phyloP scores from a whole-genome alignment of 192 early-diverging fungal species.

The Umbelopsis vinacea region DNA sequence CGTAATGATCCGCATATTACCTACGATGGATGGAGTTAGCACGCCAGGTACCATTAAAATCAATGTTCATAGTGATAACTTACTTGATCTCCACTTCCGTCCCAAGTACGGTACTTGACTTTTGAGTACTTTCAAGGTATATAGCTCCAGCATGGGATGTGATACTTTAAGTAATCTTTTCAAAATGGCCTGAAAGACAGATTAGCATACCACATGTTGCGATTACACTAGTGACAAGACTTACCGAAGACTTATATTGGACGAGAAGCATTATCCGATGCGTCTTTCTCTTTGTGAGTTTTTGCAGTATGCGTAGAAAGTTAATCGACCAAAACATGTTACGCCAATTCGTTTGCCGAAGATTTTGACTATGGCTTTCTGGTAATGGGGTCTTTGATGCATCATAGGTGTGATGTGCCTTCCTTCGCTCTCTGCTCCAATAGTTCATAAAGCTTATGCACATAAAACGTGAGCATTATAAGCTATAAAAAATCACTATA shows the following conservation, averaged over 20 bases:
- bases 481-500: not conserved
- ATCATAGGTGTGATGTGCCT: not conserved
- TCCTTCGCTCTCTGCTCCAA: slow-evolving; percentile 24
- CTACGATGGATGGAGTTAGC: slow-evolving; percentile 29
- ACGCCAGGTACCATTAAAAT: slow-evolving; percentile 16
- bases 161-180: slow-evolving; percentile 78
- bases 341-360: slow-evolving; percentile 46
- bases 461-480: not conserved
- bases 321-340: slow-evolving; percentile 76
- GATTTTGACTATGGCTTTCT: slow-evolving; percentile 27
- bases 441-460: slow-evolving; percentile 29
- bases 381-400: not conserved
- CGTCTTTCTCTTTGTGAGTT: slow-evolving; percentile 77
- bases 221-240: not conserved
- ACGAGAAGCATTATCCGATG: slow-evolving; percentile 78
- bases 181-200: slow-evolving; percentile 58
- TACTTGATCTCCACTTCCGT: slow-evolving; percentile 78
- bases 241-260: slow-evolving; percentile 79
- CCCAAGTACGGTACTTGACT: slow-evolving; percentile 81
- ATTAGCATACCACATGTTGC: not conserved
- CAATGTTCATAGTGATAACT: slow-evolving; percentile 17
- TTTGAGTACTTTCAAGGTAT: slow-evolving; percentile 81
- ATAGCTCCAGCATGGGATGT: slow-evolving; percentile 66
- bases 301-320: slow-evolving; percentile 77
- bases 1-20: slow-evolving; percentile 84